Percentiles rank a stretch among this genome's conserved stretches.
Evolutionary conservation across 352 stramenopile species (phyloP).

Genomic region (Aphanomyces invadans): DNA sequence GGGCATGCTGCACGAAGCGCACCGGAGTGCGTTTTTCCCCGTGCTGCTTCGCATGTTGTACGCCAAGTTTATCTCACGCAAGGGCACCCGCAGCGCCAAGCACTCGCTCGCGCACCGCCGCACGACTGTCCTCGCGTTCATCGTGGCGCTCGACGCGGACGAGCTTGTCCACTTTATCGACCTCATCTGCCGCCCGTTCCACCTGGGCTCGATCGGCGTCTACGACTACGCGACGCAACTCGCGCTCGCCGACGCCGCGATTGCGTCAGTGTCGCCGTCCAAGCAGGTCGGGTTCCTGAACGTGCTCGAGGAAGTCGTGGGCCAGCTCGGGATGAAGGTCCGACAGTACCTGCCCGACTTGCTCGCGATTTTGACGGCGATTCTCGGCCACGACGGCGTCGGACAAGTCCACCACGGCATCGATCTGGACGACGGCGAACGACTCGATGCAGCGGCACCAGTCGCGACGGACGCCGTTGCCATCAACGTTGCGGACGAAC

Average conservation of each 20-base stretch:
- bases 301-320: constrained; percentile 78
- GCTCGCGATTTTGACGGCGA: constrained; percentile 62
- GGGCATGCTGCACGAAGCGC: constrained; percentile 63
- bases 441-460: no score
- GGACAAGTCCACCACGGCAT: constrained; percentile 1
- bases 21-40: constrained; percentile 69
- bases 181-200: constrained; percentile 83
- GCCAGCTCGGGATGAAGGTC: constrained; percentile 80
- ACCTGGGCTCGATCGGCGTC: constrained; percentile 30
- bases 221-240: constrained; percentile 18
- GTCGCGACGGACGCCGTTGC: background rate
- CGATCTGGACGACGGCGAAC: background rate
- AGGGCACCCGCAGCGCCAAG: constrained; percentile 59
- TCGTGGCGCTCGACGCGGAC: constrained; percentile 60
- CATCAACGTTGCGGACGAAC: background rate
- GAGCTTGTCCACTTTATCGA: constrained; percentile 84
- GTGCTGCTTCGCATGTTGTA: constrained; percentile 86
- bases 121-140: constrained; percentile 83
- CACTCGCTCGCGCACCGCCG: constrained; percentile 82
- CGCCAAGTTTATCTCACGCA: constrained; percentile 85
- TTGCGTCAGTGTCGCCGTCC: constrained; percentile 30
- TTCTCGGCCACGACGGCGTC: constrained; percentile 51
- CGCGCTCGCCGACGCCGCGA: constrained; percentile 9
- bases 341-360: constrained; percentile 70
- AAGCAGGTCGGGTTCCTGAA: constrained; percentile 86